These are phyloP conservation scores for Cytospora mali DNA, from an alignment of 2,329 filamentous ascomycete species.

Conservation along the genomic window DNA sequence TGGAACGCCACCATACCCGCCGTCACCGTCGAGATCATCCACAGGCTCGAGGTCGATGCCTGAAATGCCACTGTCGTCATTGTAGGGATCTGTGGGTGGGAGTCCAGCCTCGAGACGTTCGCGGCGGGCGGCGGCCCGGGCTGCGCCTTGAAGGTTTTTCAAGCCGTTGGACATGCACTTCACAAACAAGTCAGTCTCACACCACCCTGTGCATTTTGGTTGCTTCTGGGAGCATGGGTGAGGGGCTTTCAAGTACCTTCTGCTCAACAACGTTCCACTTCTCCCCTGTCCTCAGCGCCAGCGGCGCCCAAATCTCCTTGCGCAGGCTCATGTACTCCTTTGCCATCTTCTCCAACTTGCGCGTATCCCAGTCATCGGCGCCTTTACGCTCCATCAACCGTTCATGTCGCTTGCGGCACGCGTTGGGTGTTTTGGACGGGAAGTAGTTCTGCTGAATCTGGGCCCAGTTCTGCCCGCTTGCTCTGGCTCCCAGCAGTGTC, in stretches of 20 bases:
- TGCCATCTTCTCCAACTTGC: constrained; percentile 73
- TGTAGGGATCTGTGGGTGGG: constrained; percentile 50
- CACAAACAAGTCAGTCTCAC: background rate
- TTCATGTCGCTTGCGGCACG: constrained; percentile 88
- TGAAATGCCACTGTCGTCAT: constrained; percentile 73
- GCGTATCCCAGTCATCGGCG: constrained; percentile 76
- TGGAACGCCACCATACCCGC: constrained; percentile 47
- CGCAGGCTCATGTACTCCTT: constrained; percentile 79
- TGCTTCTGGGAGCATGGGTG: background rate
- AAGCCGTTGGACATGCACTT: constrained; percentile 84
- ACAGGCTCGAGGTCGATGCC: constrained; percentile 60
- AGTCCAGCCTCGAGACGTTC: constrained; percentile 59
- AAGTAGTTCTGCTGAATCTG: constrained; percentile 79
- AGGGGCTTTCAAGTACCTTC: constrained; percentile 52
- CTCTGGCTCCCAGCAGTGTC: constrained; percentile 69
- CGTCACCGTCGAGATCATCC: constrained; percentile 58
- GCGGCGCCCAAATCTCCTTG: constrained; percentile 77
- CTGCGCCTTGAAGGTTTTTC: constrained; percentile 75
- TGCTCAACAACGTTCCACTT: constrained; percentile 73
- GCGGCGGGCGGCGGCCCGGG: constrained; percentile 66
- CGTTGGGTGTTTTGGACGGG: constrained; percentile 76
- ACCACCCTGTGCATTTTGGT: background rate
- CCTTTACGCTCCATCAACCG: constrained; percentile 76
- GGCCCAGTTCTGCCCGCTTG: constrained; percentile 79
- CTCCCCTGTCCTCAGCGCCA: constrained; percentile 77